phyloP scores from a whole-genome alignment of 106 monocot species.

The Acorus calamus region DNA sequence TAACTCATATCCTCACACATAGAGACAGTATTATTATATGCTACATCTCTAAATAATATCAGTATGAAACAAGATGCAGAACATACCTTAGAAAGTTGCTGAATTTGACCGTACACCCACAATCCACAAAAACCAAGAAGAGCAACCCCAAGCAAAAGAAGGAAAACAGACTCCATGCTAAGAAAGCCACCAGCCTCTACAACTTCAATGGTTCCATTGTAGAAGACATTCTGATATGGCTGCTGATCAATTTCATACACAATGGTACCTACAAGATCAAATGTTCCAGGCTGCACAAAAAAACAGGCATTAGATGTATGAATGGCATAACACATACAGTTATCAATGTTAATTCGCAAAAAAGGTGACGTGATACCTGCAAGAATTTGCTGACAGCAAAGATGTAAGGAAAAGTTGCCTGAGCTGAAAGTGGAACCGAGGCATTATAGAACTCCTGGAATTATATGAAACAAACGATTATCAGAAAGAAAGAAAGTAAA shows the following conservation, averaged over 20 bases:
- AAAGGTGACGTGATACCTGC: slow-evolving; percentile 37
- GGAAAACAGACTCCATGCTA: slow-evolving; percentile 86
- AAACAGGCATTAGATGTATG: slow-evolving; percentile 2
- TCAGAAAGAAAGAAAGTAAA: no score
- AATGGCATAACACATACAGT: neutral
- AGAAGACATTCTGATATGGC: slow-evolving; percentile 73
- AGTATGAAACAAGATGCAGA: no score
- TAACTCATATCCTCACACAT: no score
- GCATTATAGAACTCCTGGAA: slow-evolving; percentile 75
- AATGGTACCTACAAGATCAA: slow-evolving; percentile 90
- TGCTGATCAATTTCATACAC: slow-evolving; percentile 93
- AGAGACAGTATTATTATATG: no score
- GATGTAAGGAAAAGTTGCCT: slow-evolving; percentile 83
- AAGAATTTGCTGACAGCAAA: slow-evolving; percentile 87
- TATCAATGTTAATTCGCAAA: no score
- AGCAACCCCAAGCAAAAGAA: slow-evolving; percentile 68
- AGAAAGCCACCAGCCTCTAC: slow-evolving; percentile 86
- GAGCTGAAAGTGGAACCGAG: slow-evolving; percentile 58
- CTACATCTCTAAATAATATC: no score
- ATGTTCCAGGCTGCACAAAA: slow-evolving; percentile 67
- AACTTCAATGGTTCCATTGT: slow-evolving; percentile 93
- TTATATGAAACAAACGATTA: neutral
- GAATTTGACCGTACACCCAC: slow-evolving; percentile 83
- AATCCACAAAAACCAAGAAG: slow-evolving; percentile 60
- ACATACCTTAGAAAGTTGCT: slow-evolving; percentile 79